Evolutionary conservation across 306 rosid genomes (phyloP).

Genomic region (Fagus crenata): DNA sequence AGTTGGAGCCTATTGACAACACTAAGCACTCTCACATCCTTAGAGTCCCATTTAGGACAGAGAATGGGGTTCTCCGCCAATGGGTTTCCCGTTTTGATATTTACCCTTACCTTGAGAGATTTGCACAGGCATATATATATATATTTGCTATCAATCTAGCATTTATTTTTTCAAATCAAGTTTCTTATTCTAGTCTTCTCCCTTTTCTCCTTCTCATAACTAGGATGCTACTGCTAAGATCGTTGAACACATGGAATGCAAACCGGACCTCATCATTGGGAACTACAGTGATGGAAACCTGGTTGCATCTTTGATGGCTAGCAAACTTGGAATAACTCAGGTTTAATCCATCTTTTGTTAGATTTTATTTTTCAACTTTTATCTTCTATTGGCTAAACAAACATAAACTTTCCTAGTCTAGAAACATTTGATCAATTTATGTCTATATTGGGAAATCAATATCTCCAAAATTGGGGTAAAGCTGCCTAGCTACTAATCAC

Average conservation of each 20-base stretch:
- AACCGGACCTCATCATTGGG: conserved; percentile 86
- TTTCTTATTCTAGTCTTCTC: conserved; percentile 20
- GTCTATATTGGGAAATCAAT: too few relatives aligned
- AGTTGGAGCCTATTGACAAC: conserved; percentile 63
- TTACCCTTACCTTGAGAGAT: conserved; percentile 86
- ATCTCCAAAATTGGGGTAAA: too few relatives aligned
- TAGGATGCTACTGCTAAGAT: conserved; percentile 72
- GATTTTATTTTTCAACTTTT: neutral
- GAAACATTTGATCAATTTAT: conserved; percentile 11
- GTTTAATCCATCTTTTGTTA: conserved; percentile 18
- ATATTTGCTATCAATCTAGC: conserved; percentile 8
- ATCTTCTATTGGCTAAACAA: neutral
- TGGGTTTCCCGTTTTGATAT: conserved; percentile 96
- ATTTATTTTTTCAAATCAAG: neutral
- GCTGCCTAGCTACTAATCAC: too few relatives aligned
- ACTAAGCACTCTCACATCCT: conserved; percentile 78
- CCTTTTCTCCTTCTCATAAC: neutral
- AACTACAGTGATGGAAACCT: conserved; percentile 91
- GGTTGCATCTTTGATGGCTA: conserved; percentile 84
- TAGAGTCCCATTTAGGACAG: conserved; percentile 77
- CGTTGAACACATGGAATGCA: conserved; percentile 66
- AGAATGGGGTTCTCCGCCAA: conserved; percentile 55
- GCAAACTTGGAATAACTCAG: conserved; percentile 82
- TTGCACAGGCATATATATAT: conserved; percentile 50
- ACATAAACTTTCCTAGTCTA: neutral